These are phyloP conservation scores for Fusarium torulosum DNA, from an alignment of 2,329 filamentous ascomycete genomes.

Conservation along the genomic window DNA sequence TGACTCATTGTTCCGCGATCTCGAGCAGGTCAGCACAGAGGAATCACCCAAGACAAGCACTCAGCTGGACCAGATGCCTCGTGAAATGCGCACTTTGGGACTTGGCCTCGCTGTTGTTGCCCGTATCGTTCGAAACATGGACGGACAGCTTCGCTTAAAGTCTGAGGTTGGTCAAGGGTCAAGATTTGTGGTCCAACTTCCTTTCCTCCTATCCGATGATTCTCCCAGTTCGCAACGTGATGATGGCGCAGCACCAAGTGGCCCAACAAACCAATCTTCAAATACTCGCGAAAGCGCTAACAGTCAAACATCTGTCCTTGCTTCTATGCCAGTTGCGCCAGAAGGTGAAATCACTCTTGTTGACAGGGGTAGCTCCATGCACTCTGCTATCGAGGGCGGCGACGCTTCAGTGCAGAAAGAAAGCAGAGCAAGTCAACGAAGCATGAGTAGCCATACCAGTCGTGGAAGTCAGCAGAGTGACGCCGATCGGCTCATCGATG, in stretches of 20 bases:
- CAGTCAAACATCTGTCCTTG: constrained; percentile 37
- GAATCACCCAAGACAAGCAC: constrained; percentile 47
- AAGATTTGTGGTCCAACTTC: constrained; percentile 82
- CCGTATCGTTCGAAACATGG: constrained; percentile 88
- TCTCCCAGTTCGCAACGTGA: constrained; percentile 38
- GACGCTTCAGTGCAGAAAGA: constrained; percentile 20
- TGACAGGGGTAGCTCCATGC: constrained; percentile 56
- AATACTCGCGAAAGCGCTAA: constrained; percentile 35
- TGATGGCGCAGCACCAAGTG: background rate
- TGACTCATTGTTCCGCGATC: constrained; percentile 68
- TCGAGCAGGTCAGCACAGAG: constrained; percentile 69
- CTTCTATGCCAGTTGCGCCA: constrained; percentile 48
- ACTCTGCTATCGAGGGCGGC: constrained; percentile 22
- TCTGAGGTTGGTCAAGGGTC: constrained; percentile 87
- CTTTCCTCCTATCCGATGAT: constrained; percentile 73
- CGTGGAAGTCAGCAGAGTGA: constrained; percentile 68
- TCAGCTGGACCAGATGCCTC: constrained; percentile 48
- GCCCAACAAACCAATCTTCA: constrained; percentile 15
- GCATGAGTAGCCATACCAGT: constrained; percentile 57
- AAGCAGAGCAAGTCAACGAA: constrained; percentile 49
- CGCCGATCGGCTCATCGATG: constrained; percentile 78
- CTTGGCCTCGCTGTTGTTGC: constrained; percentile 91
- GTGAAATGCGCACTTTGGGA: constrained; percentile 69
- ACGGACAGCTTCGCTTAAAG: constrained; percentile 85
- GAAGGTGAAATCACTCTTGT: constrained; percentile 73